Evolutionary conservation across 192 early-diverging fungal species (phyloP).

Genomic region (Coemansia brasiliensis): DNA sequence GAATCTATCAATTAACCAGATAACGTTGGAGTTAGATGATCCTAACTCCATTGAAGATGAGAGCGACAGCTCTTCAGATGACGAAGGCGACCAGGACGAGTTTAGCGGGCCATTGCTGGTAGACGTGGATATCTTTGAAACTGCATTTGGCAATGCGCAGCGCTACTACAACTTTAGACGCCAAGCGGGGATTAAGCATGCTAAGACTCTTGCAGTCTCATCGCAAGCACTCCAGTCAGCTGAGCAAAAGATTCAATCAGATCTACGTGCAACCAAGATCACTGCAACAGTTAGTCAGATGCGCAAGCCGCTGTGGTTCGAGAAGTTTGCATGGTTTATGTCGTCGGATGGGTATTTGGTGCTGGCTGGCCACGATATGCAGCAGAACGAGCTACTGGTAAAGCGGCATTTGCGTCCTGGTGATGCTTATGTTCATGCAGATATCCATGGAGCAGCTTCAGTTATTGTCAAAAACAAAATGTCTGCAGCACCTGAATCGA

Average conservation of each 20-base stretch:
- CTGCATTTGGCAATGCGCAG: constrained; percentile 88
- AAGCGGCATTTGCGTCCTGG: constrained; percentile 64
- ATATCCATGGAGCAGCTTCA: constrained; percentile 87
- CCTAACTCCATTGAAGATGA: constrained; percentile 57
- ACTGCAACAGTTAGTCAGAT: constrained; percentile 76
- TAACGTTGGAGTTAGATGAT: constrained; percentile 64
- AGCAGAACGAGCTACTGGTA: constrained; percentile 92
- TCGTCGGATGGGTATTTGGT: constrained; percentile 91
- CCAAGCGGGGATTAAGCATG: constrained; percentile 81
- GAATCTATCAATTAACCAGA: constrained; percentile 78
- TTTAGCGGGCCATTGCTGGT: constrained; percentile 51
- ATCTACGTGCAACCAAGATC: constrained; percentile 75
- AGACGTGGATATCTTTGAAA: constrained; percentile 85
- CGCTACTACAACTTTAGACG: constrained; percentile 86
- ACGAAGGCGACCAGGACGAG: constrained; percentile 42
- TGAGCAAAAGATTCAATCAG: constrained; percentile 84
- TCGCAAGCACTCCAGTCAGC: constrained; percentile 86
- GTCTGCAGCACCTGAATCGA: constrained; percentile 18
- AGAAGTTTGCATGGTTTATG: constrained; percentile 97
- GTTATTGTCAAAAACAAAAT: constrained; percentile 84
- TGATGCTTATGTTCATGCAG: constrained; percentile 91
- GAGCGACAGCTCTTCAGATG: constrained; percentile 11
- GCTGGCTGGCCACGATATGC: constrained; percentile 87
- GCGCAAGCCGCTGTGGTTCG: constrained; percentile 96
- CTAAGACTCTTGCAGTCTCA: constrained; percentile 84